Evolutionary conservation across 345 rosid genomes (phyloP).

Genomic region (Populus tremula): DNA sequence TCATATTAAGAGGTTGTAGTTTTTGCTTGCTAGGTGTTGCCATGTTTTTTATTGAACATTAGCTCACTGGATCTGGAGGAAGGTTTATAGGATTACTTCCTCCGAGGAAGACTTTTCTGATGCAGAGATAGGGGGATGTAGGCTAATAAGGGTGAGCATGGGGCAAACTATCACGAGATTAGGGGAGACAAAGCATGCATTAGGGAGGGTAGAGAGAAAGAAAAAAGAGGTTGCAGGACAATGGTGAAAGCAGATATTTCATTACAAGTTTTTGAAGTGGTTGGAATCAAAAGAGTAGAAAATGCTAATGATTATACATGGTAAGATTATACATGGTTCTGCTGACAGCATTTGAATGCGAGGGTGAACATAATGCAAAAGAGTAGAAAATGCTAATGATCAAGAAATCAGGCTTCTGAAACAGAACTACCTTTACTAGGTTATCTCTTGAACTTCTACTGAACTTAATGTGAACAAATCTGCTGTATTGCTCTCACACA

Average conservation of each 20-base stretch:
- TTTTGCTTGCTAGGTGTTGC: conserved; percentile 57
- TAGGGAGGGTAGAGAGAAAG: too few species aligned
- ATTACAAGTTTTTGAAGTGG: too few species aligned
- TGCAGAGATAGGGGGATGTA: conserved; percentile 51
- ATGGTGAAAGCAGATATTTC: too few species aligned
- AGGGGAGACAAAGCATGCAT: too few species aligned
- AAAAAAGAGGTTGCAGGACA: conserved; percentile 26
- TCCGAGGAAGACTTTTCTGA: conserved; percentile 54
- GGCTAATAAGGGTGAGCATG: conserved; percentile 65
- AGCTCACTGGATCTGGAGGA: conserved; percentile 74
- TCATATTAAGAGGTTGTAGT: conserved; percentile 66
- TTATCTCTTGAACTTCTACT: background rate
- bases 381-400: background rate
- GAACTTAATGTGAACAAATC: background rate
- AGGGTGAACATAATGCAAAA: background rate
- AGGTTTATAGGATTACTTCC: conserved; percentile 75
- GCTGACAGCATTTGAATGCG: too few species aligned
- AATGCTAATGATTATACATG: too few species aligned
- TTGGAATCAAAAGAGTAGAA: too few species aligned
- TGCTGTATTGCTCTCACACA: background rate
- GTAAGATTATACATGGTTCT: too few species aligned
- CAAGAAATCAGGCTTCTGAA: background rate
- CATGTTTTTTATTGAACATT: conserved; percentile 73
- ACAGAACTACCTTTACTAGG: background rate
- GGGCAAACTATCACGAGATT: conserved; percentile 44